phyloP scores from a whole-genome alignment of 257 asterid genomes.

The Przewalskia tangutica region DNA sequence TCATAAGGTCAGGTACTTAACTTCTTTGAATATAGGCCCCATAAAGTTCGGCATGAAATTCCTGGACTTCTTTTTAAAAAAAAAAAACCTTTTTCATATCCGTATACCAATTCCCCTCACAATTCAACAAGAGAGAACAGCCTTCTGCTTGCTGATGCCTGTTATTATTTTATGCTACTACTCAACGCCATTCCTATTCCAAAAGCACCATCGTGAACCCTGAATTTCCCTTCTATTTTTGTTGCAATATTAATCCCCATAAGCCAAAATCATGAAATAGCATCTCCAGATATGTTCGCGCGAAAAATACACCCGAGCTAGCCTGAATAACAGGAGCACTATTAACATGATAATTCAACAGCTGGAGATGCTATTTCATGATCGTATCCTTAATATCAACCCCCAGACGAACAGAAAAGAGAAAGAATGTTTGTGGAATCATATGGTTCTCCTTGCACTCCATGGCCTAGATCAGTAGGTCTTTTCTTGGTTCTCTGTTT shows the following conservation, averaged over 20 bases:
- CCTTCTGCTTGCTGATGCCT: background rate
- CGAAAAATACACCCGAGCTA: background rate
- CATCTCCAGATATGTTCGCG: background rate
- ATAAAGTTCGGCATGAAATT: background rate
- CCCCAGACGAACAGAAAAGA: background rate
- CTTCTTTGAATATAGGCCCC: background rate
- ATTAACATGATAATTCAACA: background rate
- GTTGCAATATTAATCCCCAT: background rate
- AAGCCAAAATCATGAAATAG: background rate
- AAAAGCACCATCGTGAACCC: background rate
- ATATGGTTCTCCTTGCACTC: constrained; percentile 2
- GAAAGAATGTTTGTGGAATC: background rate
- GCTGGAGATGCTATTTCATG: background rate
- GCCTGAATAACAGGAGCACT: background rate
- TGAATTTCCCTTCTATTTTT: background rate
- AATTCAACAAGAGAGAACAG: background rate
- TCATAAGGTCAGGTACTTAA: background rate
- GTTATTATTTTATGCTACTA: background rate
- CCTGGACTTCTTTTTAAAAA: background rate
- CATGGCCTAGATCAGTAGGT: background rate
- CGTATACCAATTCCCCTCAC: background rate
- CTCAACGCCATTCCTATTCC: background rate
- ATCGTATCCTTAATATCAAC: background rate
- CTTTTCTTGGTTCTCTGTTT: background rate
- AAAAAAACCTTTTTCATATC: background rate